These are phyloP conservation scores for Termitomyces sp. DNA, from an alignment of 768 basidiomycete genomes.

Conservation along the genomic window DNA sequence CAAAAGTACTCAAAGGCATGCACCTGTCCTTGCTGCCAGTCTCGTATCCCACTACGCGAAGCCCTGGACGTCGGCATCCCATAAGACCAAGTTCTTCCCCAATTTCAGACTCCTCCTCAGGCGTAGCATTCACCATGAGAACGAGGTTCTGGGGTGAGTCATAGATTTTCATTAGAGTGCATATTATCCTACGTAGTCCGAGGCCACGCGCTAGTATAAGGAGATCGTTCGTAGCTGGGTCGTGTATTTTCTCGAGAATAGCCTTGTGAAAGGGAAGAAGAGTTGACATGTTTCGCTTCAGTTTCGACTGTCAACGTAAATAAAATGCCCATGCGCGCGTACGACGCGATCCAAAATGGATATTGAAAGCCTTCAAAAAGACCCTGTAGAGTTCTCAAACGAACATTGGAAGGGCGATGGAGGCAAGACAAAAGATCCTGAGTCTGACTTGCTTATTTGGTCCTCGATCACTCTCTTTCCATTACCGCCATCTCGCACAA, in stretches of 20 bases:
- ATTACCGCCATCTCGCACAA: slow-evolving; percentile 27
- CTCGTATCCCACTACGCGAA: slow-evolving; percentile 83
- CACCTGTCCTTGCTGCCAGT: slow-evolving; percentile 76
- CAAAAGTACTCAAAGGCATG: slow-evolving; percentile 20
- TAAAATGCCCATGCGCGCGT: neutral
- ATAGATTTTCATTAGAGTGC: slow-evolving; percentile 90
- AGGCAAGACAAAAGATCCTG: neutral
- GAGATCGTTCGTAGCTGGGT: slow-evolving; percentile 71
- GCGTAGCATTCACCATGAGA: slow-evolving; percentile 77
- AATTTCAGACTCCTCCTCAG: slow-evolving; percentile 88
- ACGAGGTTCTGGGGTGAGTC: slow-evolving; percentile 83
- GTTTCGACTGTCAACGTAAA: neutral
- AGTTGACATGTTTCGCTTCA: slow-evolving; percentile 37
- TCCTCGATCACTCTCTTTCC: slow-evolving; percentile 1
- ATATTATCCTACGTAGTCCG: slow-evolving; percentile 79
- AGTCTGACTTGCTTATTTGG: slow-evolving; percentile 5
- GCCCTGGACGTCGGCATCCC: slow-evolving; percentile 85
- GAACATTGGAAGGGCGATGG: slow-evolving; percentile 1
- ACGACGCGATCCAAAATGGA: neutral
- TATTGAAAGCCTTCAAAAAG: neutral
- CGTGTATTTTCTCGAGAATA: slow-evolving; percentile 68
- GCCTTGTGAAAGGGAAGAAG: slow-evolving; percentile 67
- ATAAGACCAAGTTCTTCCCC: slow-evolving; percentile 91
- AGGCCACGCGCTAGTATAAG: slow-evolving; percentile 87
- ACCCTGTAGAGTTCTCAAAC: neutral